Base-by-base conservation (phyloP, 495 filamentous ascomycete genomes). In the Aspergillus affinis region DNA sequence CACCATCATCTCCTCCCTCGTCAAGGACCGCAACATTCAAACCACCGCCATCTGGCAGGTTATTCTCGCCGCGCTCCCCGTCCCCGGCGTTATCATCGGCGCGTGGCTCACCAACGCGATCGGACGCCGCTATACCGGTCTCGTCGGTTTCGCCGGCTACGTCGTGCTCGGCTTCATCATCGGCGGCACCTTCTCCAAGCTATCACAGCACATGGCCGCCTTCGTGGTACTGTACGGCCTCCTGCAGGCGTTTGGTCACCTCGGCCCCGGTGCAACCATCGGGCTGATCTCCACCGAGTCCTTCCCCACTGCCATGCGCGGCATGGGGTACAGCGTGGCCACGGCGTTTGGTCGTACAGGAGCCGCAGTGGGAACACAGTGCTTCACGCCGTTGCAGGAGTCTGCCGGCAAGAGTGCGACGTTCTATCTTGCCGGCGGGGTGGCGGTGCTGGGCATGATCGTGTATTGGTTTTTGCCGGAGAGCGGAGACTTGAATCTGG, bases 221-320 rank as follows among this genome's bases (percentile, higher is more conserved):
- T 76, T 76, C 56, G 70, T 76, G 15, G 74, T 76, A 0, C 57
- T 76, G 9, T 76, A 76, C 49, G 72, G 72, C 8, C 57, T 76
- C 5, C 54, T 74, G 19, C 72, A 74, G 52, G 70, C 67, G 2
- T 73, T 70, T 20, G 74, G 74, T 0, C 70, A 76, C n/a, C 63
- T 76, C 66, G 74, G 74, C 0, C 74, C 74, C 1, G 74, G 72
- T 0, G 69, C 70, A 3, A 74, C 70, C 0, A 74, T 76, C 51
- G 72, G 72, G 0, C 47, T 76, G 6, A 73, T 74, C 21, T 72
- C 69, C 7, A 58, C 69, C 2, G 74, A 76, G 47, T 51, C 58
- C n/a, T 74, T 73, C 49, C 70, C 74, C 12, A 76, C 74, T 0
- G 70, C 70, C 4, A 69, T 76, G 65, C 65, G 74, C 4, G 65